Percentiles rank a stretch among this genome's conserved stretches.
Conservation (phyloP, 192 early-diverging fungal genomes). For the Mycoemilia scoparia region DNA sequence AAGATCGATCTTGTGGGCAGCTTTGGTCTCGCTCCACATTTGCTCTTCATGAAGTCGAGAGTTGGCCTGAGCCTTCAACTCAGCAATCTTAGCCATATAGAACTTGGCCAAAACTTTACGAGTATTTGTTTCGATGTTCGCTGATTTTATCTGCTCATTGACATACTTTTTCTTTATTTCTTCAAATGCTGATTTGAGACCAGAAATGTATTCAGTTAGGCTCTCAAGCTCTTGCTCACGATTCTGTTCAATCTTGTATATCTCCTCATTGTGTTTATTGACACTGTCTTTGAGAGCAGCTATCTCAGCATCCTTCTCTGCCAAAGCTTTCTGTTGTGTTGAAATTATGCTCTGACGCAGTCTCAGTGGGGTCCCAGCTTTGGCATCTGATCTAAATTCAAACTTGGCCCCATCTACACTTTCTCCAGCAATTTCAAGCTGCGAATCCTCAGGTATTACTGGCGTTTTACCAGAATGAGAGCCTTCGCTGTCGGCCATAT, state of each 20-base stretch:
- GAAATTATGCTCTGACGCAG: conserved; percentile 1
- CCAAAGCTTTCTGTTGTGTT: conserved; percentile 1
- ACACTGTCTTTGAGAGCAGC: conserved; percentile 15
- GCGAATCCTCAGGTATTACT: neutral
- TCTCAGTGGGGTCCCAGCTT: conserved; percentile 7
- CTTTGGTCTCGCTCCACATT: conserved; percentile 9
- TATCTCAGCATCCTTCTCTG: conserved; percentile 11
- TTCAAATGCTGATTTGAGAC: conserved; percentile 5
- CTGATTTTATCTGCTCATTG: conserved; percentile 29
- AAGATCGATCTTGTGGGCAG: conserved; percentile 28
- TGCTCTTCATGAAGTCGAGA: conserved; percentile 24
- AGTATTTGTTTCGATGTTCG: conserved; percentile 33
- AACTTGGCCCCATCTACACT: conserved; percentile 6
- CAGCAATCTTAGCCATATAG: conserved; percentile 22
- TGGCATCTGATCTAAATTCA: conserved; percentile 6
- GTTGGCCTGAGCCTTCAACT: conserved; percentile 22
- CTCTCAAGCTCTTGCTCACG: conserved; percentile 17
- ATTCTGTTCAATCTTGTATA: neutral
- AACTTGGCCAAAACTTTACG: conserved; percentile 31
- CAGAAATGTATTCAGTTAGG: conserved; percentile 11
- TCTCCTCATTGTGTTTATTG: conserved; percentile 9
- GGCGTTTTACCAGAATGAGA: neutral
- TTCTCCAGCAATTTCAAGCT: too few species aligned
- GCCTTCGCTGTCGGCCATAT: neutral
- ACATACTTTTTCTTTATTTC: conserved; percentile 17